phyloP scores from a whole-genome alignment of 2,329 filamentous ascomycete genomes.

The Cryphonectria carpinicola region DNA sequence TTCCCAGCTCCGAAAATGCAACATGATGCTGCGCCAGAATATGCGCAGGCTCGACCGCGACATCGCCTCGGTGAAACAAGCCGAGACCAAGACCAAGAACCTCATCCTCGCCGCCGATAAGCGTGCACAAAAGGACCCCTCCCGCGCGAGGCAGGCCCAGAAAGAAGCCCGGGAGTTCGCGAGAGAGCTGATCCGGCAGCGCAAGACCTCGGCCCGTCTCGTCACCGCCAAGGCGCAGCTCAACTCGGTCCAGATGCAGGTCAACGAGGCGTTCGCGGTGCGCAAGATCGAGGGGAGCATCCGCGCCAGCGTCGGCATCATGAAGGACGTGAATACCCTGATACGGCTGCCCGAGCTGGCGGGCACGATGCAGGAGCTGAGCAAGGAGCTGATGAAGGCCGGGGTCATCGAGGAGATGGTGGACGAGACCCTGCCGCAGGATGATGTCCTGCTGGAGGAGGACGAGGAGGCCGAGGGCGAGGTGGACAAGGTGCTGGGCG shows the following conservation, averaged over 20 bases:
- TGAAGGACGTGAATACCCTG: constrained; percentile 93
- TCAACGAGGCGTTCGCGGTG: constrained; percentile 93
- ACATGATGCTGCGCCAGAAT: constrained; percentile 84
- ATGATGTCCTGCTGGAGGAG: constrained; percentile 69
- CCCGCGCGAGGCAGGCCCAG: constrained; percentile 76
- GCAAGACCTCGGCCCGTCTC: constrained; percentile 74
- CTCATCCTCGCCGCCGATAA: constrained; percentile 82
- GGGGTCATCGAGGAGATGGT: constrained; percentile 99
- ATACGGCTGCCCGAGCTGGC: constrained; percentile 84
- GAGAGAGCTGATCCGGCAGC: constrained; percentile 80
- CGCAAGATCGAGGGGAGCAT: constrained; percentile 96
- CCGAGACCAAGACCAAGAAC: constrained; percentile 83
- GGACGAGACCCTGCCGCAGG: constrained; percentile 79
- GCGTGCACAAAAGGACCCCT: constrained; percentile 79
- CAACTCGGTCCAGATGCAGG: constrained; percentile 93
- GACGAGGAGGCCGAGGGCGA: constrained; percentile 78
- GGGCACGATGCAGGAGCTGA: constrained; percentile 86
- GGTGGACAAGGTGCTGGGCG: constrained; percentile 90
- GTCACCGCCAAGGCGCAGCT: constrained; percentile 90
- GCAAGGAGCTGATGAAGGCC: constrained; percentile 86
- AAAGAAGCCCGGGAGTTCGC: constrained; percentile 88
- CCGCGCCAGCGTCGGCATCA: constrained; percentile 82
- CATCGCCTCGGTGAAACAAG: constrained; percentile 75
- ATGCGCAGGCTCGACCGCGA: constrained; percentile 94
- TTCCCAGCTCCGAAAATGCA: constrained; percentile 90